Conservation (phyloP, 2,329 filamentous ascomycete species). For the Ambrosiella cleistominuta region DNA sequence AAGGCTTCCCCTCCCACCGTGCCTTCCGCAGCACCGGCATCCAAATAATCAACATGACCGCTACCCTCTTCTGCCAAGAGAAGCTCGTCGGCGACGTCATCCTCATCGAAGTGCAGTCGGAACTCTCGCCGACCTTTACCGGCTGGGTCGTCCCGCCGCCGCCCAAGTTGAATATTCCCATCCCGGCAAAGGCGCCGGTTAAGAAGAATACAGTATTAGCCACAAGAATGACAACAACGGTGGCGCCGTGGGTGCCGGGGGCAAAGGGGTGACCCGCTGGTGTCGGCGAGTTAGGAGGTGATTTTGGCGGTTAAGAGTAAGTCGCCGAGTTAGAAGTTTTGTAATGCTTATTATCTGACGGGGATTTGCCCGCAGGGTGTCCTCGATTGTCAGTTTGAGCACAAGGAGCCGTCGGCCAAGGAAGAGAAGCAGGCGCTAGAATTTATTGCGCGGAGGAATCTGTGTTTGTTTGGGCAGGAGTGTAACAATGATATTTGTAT, state of each 20-base stretch:
- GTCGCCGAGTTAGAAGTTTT: slow-evolving; percentile 37
- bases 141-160: background rate
- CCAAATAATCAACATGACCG: slow-evolving; percentile 28
- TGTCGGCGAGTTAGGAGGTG: slow-evolving; percentile 15
- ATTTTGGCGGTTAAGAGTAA: slow-evolving; percentile 40
- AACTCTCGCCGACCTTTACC: background rate
- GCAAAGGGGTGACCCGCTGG: slow-evolving; percentile 3
- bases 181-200: background rate
- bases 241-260: slow-evolving; percentile 4
- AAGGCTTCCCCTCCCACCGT: slow-evolving; percentile 26
- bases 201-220: background rate
- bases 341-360: slow-evolving; percentile 44
- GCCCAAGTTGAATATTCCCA: background rate
- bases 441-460: slow-evolving; percentile 37
- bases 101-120: background rate
- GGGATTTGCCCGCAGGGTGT: slow-evolving; percentile 37
- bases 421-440: slow-evolving; percentile 40
- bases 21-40: slow-evolving; percentile 23
- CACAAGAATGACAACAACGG: background rate
- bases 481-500: slow-evolving; percentile 41
- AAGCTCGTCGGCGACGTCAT: slow-evolving; percentile 25
- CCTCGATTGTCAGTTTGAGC: slow-evolving; percentile 36
- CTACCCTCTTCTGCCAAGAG: slow-evolving; percentile 34
- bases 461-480: slow-evolving; percentile 39
- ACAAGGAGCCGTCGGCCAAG: slow-evolving; percentile 33